Evolutionary conservation across 306 rosid species (phyloP), one percentile per base, ranked within the genome.

Genomic region (Rubus idaeus): DNA sequence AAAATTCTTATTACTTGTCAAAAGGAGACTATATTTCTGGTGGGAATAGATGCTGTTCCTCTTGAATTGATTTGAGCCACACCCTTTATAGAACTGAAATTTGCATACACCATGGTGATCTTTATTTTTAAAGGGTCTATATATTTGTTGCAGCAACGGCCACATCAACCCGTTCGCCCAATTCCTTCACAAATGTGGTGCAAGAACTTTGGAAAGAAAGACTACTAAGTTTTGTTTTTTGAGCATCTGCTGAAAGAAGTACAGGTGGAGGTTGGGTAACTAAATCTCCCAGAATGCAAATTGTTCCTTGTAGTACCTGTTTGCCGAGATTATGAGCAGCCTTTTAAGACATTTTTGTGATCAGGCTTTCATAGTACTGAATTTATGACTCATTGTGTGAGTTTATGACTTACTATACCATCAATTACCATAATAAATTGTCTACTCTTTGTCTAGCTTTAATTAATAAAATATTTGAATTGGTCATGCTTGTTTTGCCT

Each of bases 141-240:
- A 2, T 81, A 10, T 50, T 30, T 73, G 11, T 82, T 88, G 88
- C 99, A 95, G 99, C 97, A 91, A 92, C 96, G 99, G 76, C 99
- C 99, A 0, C 98, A 86, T 86, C 88, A 89, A 60, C 99, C 98
- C 3, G 94, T 95, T 82, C 99, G 94, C n/a, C 94, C 99, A 4
- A 95, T 95, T 80, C 99, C 99, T 65, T 95, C 99, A 23, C 99
- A 95, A 78, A 79, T 92, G 23, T 95, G 98, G 99, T 92, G 98
- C 91, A 95, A 95, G 80, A 95, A 95, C 81, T 92, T 95, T 62
- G 99, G 97, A 68, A 89, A 76, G 20, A 95, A 95, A 76, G 97
- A 92, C 83, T 95, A 95, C 70, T 77, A 78, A 90, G 10, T 50
- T 50, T 77, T 65, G 56, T 73, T 50, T 55, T 47, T 40, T 55